Base-by-base conservation (phyloP, 306 rosid genomes). In the Prunus dulcis region DNA sequence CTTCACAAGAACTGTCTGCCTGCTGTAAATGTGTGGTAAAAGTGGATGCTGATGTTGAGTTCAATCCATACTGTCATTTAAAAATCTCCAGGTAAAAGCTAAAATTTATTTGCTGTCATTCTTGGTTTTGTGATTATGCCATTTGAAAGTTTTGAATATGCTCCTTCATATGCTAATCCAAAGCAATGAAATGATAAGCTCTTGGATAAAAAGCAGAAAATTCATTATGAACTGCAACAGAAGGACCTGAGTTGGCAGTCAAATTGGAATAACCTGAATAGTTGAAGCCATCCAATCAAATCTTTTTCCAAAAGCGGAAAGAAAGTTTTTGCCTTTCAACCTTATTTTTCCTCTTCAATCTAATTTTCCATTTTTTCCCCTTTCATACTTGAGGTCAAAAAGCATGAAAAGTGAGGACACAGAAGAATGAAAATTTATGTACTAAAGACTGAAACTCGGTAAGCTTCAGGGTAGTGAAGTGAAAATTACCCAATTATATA, bases 81-180 rank as follows among this genome's bases (percentile, higher is more conserved):
- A 38, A 38, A 38, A 38, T 38, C 43, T 7, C 43, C 43, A 49
- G 25, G 45, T 50, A 69, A 50, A 51, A 28, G 27, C 18, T 18
- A 57, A 51, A 69, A 51, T 14, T 60, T 11, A 22, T 17, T 32
- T 71, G 38, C 10, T 53, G 51, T 32, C 30, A 53, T 28, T 70
- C 46, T 51, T 70, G 74, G 12, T 58, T 70, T 70, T 41, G 20
- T 69, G 46, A 50, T 13, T 18, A 7, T n/a, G 75, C 64, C 50
- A 52, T 51, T 4, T 71, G 64, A 32, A 57, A 52, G 50, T n/a
- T 38, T 38, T 53, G 64, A 53, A 32, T 30, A 71, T 71, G 49
- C 64, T 53, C 61, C 61, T 69, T 14, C 74, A 50, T 50, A 51
- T 51, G 62, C 47, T 51, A 6, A 73, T 73, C 18, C 30, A 55